phyloP scores from a whole-genome alignment of 805 yeast genomes.

The Candida loeiensis region DNA sequence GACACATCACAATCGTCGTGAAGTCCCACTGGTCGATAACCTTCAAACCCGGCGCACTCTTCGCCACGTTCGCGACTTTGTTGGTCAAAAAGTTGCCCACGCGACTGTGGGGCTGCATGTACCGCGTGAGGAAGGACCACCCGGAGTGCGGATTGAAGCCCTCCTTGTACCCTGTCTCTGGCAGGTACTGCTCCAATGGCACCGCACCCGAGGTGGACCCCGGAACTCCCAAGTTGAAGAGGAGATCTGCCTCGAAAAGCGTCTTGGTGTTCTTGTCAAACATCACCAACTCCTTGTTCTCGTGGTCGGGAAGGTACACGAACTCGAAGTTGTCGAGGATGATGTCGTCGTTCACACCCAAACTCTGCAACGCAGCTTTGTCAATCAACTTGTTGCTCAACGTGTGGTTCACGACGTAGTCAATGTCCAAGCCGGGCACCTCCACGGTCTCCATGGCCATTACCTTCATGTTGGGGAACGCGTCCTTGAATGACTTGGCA shows the following conservation, averaged over 20 bases:
- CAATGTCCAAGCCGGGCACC: slow-evolving; percentile 31
- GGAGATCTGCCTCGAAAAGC: slow-evolving; percentile 56
- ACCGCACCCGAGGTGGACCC: slow-evolving; percentile 22
- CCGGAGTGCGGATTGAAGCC: slow-evolving; percentile 44
- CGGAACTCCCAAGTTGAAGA: slow-evolving; percentile 52
- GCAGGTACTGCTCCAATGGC: slow-evolving; percentile 41
- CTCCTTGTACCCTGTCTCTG: slow-evolving; percentile 43
- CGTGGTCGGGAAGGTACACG: slow-evolving; percentile 52
- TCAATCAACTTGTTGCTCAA: slow-evolving; percentile 34
- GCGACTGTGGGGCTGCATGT: slow-evolving; percentile 38
- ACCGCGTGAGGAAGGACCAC: slow-evolving; percentile 36
- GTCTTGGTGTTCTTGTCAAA: slow-evolving; percentile 47
- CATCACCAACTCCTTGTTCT: slow-evolving; percentile 56
- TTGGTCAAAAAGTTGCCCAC: slow-evolving; percentile 32
- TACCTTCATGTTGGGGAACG: slow-evolving; percentile 48
- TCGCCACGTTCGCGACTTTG: slow-evolving; percentile 17
- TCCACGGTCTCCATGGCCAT: slow-evolving; percentile 48
- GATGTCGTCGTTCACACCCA: slow-evolving; percentile 36
- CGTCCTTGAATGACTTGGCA: slow-evolving; percentile 47
- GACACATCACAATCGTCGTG: slow-evolving; percentile 23
- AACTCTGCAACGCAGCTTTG: slow-evolving; percentile 18
- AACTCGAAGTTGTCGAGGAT: slow-evolving; percentile 48
- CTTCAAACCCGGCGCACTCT: slow-evolving; percentile 18
- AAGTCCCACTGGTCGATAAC: slow-evolving; percentile 25
- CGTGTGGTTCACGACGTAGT: slow-evolving; percentile 33